A percentile compares a stretch with the other conserved stretches of the same genome.
Evolutionary conservation across 2,329 filamentous ascomycete species (phyloP).

Genomic region (Ascochyta clinopodiicola): DNA sequence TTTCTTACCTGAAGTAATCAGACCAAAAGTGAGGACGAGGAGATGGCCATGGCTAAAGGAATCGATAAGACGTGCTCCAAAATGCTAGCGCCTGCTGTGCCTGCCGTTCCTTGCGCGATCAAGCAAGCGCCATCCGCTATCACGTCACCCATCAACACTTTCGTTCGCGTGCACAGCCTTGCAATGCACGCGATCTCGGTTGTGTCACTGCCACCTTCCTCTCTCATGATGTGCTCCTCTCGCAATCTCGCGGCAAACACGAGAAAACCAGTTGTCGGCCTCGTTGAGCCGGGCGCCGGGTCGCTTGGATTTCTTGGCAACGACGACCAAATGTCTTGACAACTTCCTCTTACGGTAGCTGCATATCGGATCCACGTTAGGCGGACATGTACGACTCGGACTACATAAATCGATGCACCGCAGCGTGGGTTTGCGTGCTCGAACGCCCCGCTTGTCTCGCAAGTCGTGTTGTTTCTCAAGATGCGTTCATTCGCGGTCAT

Average conservation of each 20-base stretch:
- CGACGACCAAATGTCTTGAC: slow-evolving; percentile 37
- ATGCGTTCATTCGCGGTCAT: slow-evolving; percentile 43
- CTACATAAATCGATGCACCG: slow-evolving; percentile 26
- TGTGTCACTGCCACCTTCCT: slow-evolving; percentile 29
- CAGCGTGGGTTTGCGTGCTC: slow-evolving; percentile 17
- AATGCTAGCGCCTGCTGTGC: slow-evolving; percentile 11
- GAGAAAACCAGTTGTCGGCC: slow-evolving; percentile 26
- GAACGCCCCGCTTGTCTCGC: slow-evolving; percentile 26
- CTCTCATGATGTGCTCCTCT: slow-evolving; percentile 24
- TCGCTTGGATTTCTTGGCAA: slow-evolving; percentile 42
- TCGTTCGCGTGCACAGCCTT: slow-evolving; percentile 4
- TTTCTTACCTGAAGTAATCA: neutral
- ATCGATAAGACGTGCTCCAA: slow-evolving; percentile 17
- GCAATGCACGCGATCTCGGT: slow-evolving; percentile 8
- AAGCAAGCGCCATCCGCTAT: slow-evolving; percentile 17
- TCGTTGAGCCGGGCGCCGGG: slow-evolving; percentile 41
- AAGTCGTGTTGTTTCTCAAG: slow-evolving; percentile 21
- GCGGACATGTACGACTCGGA: slow-evolving; percentile 25
- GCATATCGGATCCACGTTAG: slow-evolving; percentile 31
- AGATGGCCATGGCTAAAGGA: neutral
- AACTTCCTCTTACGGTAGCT: slow-evolving; percentile 47
- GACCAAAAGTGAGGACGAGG: neutral
- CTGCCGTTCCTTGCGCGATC: slow-evolving; percentile 12
- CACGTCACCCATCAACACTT: slow-evolving; percentile 5
- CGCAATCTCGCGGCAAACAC: slow-evolving; percentile 20